Base-by-base conservation (phyloP, 345 rosid genomes). In the Diplotaxis tenuifolia region DNA sequence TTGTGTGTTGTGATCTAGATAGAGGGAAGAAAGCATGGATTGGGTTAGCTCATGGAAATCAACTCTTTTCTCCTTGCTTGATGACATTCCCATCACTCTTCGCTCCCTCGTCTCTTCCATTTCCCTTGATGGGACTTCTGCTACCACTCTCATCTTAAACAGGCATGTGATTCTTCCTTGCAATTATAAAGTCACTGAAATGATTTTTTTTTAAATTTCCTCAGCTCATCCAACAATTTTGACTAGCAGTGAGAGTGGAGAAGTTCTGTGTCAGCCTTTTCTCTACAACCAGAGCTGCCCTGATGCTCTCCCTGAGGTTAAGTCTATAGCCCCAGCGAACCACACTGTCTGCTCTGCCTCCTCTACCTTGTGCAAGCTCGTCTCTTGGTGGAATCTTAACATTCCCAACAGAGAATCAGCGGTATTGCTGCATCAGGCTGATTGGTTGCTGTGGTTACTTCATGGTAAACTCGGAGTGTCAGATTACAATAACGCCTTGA, bases 391-490 rank as follows among this genome's bases (percentile, higher is more conserved):
- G 97, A 87, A 82, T 57, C 75, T 28, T 20, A 71, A 63, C 6
- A 65, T 76, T 54, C 67, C 87, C 0, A 74, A 79, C 36, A 77
- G 79, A 81, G 80, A 87, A 73, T 88, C 90, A 10, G 87, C 82
- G 2, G 11, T 85, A 11, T 79, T 91, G 73, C 69, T 94, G 82
- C 97, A 91, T 75, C 98, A 94, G 77, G 95, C 96, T 23, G 98
- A 94, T 88, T 94, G 98, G 98, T 82, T 89, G 80, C 61, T 89
- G 80, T 94, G 92, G 98, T 83, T 89, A 79, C 90, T 94, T 68
- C 98, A 89, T 64, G 98, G 96, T 42, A 85, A 67, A 61, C 87
- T 91, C n/a, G 97, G 98, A 80, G 81, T 91, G 23, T 86, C 98
- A 16, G 97, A 91, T 81, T 91, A 94, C 73, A 94, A 94, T 61